These are phyloP conservation scores for Ophiosphaerella herpotricha DNA, from an alignment of 2,329 filamentous ascomycete genomes.

Conservation along the genomic window DNA sequence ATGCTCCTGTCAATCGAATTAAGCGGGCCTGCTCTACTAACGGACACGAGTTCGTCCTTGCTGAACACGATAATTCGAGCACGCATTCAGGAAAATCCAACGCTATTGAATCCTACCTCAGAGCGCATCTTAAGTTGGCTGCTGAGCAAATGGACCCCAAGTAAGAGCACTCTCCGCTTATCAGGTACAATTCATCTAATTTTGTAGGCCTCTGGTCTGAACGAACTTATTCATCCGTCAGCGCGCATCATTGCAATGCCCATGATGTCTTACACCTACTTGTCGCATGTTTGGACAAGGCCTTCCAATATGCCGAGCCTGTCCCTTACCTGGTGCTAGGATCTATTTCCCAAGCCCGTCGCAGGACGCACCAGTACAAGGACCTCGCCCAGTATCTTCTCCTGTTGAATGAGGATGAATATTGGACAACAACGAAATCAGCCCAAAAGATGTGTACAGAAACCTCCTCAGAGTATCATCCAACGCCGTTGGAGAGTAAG, in stretches of 20 bases:
- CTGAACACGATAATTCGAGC: constrained; percentile 72
- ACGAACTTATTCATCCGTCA: constrained; percentile 66
- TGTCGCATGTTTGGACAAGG: constrained; percentile 67
- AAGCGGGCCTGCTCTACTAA: constrained; percentile 76
- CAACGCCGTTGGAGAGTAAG: constrained; percentile 28
- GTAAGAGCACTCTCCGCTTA: constrained; percentile 53
- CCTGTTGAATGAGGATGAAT: constrained; percentile 26
- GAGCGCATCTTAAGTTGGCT: constrained; percentile 81
- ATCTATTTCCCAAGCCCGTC: constrained; percentile 51
- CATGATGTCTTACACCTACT: constrained; percentile 71
- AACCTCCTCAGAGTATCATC: constrained; percentile 18
- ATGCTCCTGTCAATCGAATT: constrained; percentile 79
- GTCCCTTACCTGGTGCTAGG: constrained; percentile 46
- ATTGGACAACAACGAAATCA: constrained; percentile 6
- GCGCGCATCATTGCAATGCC: constrained; percentile 67
- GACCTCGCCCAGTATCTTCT: constrained; percentile 57
- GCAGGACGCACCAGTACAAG: constrained; percentile 46
- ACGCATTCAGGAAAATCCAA: constrained; percentile 70
- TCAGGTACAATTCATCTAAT: constrained; percentile 12
- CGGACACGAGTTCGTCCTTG: constrained; percentile 77
- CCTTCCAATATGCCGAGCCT: constrained; percentile 26
- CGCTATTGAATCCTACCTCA: constrained; percentile 67
- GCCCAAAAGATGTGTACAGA: constrained; percentile 6
- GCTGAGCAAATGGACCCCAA: constrained; percentile 79
- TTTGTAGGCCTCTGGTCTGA: constrained; percentile 59